phyloP scores from a whole-genome alignment of 257 asterid genomes.

The Scutellaria baicalensis region DNA sequence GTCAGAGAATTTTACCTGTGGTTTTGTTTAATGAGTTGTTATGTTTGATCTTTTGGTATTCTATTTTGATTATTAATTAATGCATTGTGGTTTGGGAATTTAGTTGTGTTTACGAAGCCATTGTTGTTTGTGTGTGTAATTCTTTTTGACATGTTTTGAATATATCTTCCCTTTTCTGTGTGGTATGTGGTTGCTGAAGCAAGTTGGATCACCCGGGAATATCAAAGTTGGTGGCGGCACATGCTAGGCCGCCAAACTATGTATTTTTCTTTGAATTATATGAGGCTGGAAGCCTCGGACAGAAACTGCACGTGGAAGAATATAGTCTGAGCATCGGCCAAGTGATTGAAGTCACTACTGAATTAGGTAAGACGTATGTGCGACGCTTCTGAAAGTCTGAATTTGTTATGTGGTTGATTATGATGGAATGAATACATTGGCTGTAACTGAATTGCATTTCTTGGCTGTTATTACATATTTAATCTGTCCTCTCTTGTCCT shows the following conservation, averaged over 20 bases:
- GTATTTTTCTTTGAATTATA: conserved; percentile 73
- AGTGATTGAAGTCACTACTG: conserved; percentile 36
- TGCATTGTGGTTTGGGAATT: background rate
- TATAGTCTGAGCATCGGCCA: conserved; percentile 56
- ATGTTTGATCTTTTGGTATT: background rate
- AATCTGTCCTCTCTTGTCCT: background rate
- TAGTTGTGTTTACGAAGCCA: background rate
- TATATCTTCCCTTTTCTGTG: background rate
- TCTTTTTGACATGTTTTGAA: conserved; percentile 15
- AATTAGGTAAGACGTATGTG: conserved; percentile 44
- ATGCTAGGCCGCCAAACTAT: conserved; percentile 87
- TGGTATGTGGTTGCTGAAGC: conserved; percentile 40
- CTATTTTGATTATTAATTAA: background rate
- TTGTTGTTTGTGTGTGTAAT: background rate
- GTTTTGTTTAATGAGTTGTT: background rate
- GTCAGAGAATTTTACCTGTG: background rate
- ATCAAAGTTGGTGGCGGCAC: conserved; percentile 77
- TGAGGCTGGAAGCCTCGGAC: conserved; percentile 67
- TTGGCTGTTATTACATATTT: background rate
- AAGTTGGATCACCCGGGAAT: conserved; percentile 81
- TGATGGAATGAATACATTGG: conserved; percentile 5
- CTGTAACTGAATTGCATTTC: background rate
- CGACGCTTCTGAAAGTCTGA: background rate
- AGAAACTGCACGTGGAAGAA: conserved; percentile 78
- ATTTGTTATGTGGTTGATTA: background rate